Conservation (phyloP, 2,329 filamentous ascomycete species). For the Penicillium thymicola region DNA sequence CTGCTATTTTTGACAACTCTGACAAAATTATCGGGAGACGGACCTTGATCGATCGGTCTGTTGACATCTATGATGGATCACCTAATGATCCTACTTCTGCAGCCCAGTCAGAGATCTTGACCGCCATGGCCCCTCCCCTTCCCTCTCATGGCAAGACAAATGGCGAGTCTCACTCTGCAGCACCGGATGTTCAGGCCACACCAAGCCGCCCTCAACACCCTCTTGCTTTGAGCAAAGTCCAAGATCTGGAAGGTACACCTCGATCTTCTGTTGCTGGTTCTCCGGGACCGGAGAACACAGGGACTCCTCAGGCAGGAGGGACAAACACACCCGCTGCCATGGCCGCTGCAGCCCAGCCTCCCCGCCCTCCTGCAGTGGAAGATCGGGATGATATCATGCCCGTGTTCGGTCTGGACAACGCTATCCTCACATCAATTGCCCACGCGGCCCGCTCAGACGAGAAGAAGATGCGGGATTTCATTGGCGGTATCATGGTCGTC, state of each 20-base stretch:
- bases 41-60: conserved; percentile 79
- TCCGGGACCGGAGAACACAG: conserved; percentile 72
- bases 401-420: conserved; percentile 77
- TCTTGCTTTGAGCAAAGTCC: conserved; percentile 65
- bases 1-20: conserved; percentile 77
- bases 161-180: conserved; percentile 37
- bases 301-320: conserved; percentile 60
- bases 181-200: conserved; percentile 39
- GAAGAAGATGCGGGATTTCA: conserved; percentile 85
- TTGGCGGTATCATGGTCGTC: conserved; percentile 86
- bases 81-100: conserved; percentile 86
- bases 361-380: conserved; percentile 48
- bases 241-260: conserved; percentile 71
- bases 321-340: conserved; percentile 41
- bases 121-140: conserved; percentile 46
- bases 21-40: conserved; percentile 75
- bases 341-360: conserved; percentile 34
- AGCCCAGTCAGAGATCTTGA: conserved; percentile 69
- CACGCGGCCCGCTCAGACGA: conserved; percentile 86
- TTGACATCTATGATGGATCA: conserved; percentile 89
- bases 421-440: conserved; percentile 83
- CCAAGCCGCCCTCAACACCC: conserved; percentile 58
- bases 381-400: conserved; percentile 78
- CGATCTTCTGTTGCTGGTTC: conserved; percentile 83
- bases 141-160: conserved; percentile 28